These are phyloP conservation scores for Gypsophila paniculata DNA, from an alignment of 179 eudicot species.

Conservation along the genomic window DNA sequence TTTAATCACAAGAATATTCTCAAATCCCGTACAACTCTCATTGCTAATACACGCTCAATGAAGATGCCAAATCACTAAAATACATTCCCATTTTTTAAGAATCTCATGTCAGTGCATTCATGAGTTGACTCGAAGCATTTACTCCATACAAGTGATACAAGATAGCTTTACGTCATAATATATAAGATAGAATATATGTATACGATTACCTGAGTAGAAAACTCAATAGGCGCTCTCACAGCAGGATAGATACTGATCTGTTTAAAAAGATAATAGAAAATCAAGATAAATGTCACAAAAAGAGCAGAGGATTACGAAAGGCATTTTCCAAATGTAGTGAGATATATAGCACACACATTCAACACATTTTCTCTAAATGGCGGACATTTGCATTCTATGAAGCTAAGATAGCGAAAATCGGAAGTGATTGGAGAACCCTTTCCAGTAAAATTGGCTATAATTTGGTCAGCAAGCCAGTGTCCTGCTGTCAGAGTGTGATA, in stretches of 20 bases:
- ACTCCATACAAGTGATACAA: background rate
- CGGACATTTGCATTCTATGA: background rate
- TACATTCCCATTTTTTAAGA: background rate
- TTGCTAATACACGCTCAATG: background rate
- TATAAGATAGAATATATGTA: background rate
- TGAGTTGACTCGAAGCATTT: background rate
- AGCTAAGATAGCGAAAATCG: background rate
- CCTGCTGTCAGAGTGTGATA: background rate
- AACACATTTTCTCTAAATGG: background rate
- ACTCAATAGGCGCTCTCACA: slow-evolving; percentile 84
- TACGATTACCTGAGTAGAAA: slow-evolving; percentile 67
- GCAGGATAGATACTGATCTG: slow-evolving; percentile 92
- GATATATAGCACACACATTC: background rate
- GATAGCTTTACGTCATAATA: background rate
- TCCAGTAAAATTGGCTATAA: too few species aligned
- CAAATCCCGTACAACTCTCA: too few species aligned
- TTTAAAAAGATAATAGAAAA: slow-evolving; percentile 17
- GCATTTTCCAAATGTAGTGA: slow-evolving; percentile 7
- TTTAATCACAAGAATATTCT: too few species aligned
- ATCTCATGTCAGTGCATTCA: background rate
- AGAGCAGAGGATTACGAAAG: slow-evolving; percentile 2
- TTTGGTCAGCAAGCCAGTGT: too few species aligned
- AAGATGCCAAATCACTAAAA: background rate
- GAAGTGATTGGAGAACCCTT: slow-evolving; percentile 5
- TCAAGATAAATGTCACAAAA: background rate